A percentile compares a stretch with the other conserved stretches of the same genome.
phyloP scores from a whole-genome alignment of 1,284 basidiomycete species.

The Cutaneotrichosporon cavernicola region DNA sequence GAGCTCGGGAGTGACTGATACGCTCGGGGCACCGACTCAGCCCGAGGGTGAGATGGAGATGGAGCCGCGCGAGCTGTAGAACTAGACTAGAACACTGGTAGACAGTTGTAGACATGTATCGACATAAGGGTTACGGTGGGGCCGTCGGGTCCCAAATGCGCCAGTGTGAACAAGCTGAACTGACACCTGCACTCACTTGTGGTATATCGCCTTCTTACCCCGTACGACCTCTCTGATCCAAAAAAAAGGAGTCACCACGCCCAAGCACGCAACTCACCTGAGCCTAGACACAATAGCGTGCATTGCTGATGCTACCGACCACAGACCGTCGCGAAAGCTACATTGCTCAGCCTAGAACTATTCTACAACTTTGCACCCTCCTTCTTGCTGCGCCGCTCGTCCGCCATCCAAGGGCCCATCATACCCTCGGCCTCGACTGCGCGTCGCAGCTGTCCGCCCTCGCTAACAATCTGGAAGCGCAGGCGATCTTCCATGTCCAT shows the following conservation, averaged over 20 bases:
- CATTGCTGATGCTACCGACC: too few relatives aligned
- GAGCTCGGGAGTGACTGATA: conserved; percentile 50
- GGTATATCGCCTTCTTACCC: too few relatives aligned
- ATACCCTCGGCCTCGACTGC: conserved; percentile 59
- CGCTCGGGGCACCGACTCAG: conserved; percentile 40
- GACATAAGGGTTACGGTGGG: not conserved
- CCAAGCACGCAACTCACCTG: too few relatives aligned
- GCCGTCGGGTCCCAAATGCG: too few relatives aligned
- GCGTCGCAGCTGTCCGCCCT: conserved; percentile 57
- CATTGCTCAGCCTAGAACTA: not conserved
- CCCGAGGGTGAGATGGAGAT: not conserved
- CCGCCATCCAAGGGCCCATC: conserved; percentile 32
- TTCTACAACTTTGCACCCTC: conserved; percentile 9
- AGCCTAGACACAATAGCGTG: too few relatives aligned
- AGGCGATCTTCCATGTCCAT: conserved; percentile 62
- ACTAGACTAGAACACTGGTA: conserved; percentile 3
- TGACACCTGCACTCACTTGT: not conserved
- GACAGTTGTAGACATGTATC: conserved; percentile 8
- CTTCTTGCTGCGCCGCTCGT: conserved; percentile 11
- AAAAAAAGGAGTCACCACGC: too few relatives aligned
- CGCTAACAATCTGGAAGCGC: conserved; percentile 58
- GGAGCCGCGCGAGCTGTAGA: conserved; percentile 1
- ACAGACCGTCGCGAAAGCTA: not conserved
- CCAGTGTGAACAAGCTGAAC: not conserved
- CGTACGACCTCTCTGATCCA: too few relatives aligned